Conservation (phyloP, 2,329 filamentous ascomycete species). For the Aureobasidium melanogenum region DNA sequence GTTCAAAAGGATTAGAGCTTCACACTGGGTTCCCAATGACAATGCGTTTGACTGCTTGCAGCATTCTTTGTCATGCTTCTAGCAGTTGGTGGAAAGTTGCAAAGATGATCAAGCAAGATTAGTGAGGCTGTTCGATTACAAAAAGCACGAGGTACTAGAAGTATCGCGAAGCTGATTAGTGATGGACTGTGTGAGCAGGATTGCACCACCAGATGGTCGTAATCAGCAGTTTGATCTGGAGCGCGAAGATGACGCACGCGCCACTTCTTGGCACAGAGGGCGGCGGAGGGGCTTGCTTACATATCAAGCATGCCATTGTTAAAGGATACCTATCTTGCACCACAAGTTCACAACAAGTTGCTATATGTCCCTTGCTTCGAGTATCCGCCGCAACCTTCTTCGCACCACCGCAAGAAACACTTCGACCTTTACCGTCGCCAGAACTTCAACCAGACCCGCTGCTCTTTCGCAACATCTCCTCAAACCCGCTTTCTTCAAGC, state of each 20-base stretch:
- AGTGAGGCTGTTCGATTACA: not conserved
- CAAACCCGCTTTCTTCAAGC: conserved; percentile 16
- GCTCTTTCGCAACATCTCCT: conserved; percentile 12
- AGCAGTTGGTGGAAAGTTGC: not conserved
- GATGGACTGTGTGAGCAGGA: no score
- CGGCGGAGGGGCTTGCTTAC: not conserved
- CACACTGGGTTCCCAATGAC: no score
- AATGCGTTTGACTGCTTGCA: not conserved
- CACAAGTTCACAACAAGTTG: not conserved
- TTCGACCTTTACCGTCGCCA: conserved; percentile 8
- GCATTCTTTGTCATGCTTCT: not conserved
- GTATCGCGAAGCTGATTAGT: not conserved
- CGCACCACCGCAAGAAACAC: conserved; percentile 15
- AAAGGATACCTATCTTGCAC: not conserved
- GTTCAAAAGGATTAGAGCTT: no score
- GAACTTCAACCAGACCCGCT: conserved; percentile 2
- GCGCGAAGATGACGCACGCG: no score
- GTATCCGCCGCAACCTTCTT: conserved; percentile 4
- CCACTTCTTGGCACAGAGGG: no score
- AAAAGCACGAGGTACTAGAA: not conserved
- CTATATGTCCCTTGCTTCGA: conserved; percentile 10
- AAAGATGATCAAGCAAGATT: not conserved
- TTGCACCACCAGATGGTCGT: not conserved
- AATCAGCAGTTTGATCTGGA: no score
- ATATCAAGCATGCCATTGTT: not conserved